phyloP scores from a whole-genome alignment of 768 basidiomycete genomes.

The Mycena latifolia region DNA sequence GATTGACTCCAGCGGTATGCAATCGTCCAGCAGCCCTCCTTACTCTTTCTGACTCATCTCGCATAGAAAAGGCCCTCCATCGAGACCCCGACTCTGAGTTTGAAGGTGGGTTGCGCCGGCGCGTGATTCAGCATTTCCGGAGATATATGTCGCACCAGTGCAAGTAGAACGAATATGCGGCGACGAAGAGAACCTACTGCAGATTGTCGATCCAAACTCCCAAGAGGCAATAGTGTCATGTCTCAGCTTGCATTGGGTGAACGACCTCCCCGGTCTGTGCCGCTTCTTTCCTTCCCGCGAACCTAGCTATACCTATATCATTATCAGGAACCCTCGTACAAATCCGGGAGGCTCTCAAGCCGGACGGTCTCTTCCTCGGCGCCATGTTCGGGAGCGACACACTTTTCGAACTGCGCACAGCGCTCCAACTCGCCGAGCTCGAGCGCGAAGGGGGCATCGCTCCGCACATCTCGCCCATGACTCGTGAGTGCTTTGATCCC shows the following conservation, averaged over 20 bases:
- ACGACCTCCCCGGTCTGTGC: slow-evolving; percentile 89
- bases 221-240: slow-evolving; percentile 95
- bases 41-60: slow-evolving; percentile 1
- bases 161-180: slow-evolving; percentile 80
- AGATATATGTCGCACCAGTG: slow-evolving; percentile 60
- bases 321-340: slow-evolving; percentile 83
- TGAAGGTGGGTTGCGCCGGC: slow-evolving; percentile 66
- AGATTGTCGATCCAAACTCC: slow-evolving; percentile 73
- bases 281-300: not conserved
- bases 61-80: slow-evolving; percentile 73
- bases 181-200: slow-evolving; percentile 87
- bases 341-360: slow-evolving; percentile 84
- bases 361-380: slow-evolving; percentile 95
- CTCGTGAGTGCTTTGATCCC: slow-evolving; percentile 64
- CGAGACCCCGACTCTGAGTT: slow-evolving; percentile 86
- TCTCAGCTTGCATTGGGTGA: slow-evolving; percentile 95
- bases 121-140: slow-evolving; percentile 15
- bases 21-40: not conserved
- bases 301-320: slow-evolving; percentile 1
- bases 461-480: slow-evolving; percentile 98
- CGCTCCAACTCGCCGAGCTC: slow-evolving; percentile 92
- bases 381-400: slow-evolving; percentile 98
- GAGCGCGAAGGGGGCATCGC: slow-evolving; percentile 97
- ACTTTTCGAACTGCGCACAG: slow-evolving; percentile 94
- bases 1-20: slow-evolving; percentile 88